Evolutionary conservation across 2,329 filamentous ascomycete genomes (phyloP), one percentile per base, ranked within the genome.

Genomic region (Camptophora hylomeconis): DNA sequence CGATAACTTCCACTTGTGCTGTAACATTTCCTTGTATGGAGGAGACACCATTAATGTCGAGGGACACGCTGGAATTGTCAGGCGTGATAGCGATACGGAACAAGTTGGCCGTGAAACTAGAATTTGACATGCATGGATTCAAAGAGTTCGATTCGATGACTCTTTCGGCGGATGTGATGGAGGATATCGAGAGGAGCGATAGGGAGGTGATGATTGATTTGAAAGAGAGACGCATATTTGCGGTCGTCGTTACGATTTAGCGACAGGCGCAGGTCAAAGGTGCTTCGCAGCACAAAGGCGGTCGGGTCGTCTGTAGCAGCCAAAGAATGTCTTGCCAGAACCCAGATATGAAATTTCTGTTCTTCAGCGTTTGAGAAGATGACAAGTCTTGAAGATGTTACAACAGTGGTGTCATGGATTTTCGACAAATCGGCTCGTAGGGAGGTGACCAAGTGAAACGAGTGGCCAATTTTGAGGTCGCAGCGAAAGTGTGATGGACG

Each of bases 131-230:
- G 58, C 86, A 94, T 25, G 79, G 69, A 54, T 81, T 84, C 44
- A 94, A 69, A 15, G 86, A 92, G 50, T 70, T 80, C 32, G 86
- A 89, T 45, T 75, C 65, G 47, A 95, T 79, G 48, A 82, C 63
- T 40, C 66, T 67, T 49, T 72, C 65, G 38, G 72, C 78, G 34
- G 69, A 60, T 32, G 61, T 65, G 35, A 69, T 56, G 28, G 69
- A 51, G n/a, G 54, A 37, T 30, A 51, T 39, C 24, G 40, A 47
- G 35, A 59, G 38, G 31, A 58, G 48, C 43, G 54, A 52, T 40
- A 58, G 38, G 31, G 61, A 31, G 41, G 39, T 45, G 30, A 39
- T 27, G 16, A 44, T 24, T 26, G 30, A 36, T 10, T 30, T 31
- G 12, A 38, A 35, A n/a, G 30, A 36, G 24, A 34, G 36, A 19